A percentile compares a stretch with the other conserved stretches of the same genome.
These are phyloP conservation scores for Kwoniella sp. DNA, from an alignment of 768 basidiomycete genomes.

Conservation along the genomic window DNA sequence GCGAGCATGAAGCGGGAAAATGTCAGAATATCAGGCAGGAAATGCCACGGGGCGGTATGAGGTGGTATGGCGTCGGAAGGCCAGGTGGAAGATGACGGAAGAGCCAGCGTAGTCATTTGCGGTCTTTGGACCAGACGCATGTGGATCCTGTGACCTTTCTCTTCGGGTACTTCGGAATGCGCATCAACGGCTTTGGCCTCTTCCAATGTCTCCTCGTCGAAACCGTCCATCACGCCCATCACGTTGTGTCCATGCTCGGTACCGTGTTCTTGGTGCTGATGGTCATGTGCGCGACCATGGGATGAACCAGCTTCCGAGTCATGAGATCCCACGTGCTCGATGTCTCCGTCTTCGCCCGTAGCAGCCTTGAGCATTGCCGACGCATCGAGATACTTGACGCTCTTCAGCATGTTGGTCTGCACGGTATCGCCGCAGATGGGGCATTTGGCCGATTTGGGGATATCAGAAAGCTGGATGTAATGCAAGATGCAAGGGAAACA, in stretches of 20 bases:
- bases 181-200: constrained; percentile 22
- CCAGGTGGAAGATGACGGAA: constrained; percentile 90
- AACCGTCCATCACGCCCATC: constrained; percentile 46
- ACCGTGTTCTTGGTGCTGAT: constrained; percentile 7
- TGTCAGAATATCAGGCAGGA: constrained; percentile 83
- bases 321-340: constrained; percentile 5
- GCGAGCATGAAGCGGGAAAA: constrained; percentile 97
- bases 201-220: constrained; percentile 35
- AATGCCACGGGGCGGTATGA: constrained; percentile 92
- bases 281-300: neutral
- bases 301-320: neutral
- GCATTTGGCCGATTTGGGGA: constrained; percentile 83
- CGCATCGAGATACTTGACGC: constrained; percentile 85
- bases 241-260: constrained; percentile 33
- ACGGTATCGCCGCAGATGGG: constrained; percentile 96
- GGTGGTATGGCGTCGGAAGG: constrained; percentile 88
- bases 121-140: constrained; percentile 93
- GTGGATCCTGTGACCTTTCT: constrained; percentile 59
- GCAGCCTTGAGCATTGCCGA: constrained; percentile 42
- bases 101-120: constrained; percentile 88
- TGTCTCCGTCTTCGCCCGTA: constrained; percentile 32
- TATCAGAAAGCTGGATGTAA: constrained; percentile 80
- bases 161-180: constrained; percentile 8
- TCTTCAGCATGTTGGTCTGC: constrained; percentile 84
- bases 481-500: constrained; percentile 94